Base-by-base conservation (phyloP, 257 asterid genomes). In the Coffea eugenioides region DNA sequence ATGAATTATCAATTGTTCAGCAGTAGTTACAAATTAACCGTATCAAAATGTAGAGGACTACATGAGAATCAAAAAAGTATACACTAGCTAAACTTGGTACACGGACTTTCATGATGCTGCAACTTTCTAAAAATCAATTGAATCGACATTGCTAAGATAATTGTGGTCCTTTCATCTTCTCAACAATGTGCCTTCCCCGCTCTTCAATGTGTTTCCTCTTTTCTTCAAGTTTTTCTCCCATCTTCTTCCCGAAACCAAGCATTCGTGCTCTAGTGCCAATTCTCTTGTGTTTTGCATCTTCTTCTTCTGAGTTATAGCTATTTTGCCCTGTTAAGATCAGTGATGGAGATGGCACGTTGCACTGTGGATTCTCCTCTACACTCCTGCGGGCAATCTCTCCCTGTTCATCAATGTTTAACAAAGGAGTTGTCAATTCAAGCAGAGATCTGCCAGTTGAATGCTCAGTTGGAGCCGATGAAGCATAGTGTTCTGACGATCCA, bases 201-300 rank as follows among this genome's bases (percentile, higher is more conserved):
- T 92, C 99, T 84, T 93, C 99, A 49, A 93, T 79, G 87, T 89
- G 83, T 16, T 94, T 94, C 89, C 97, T 86, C 91, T 88, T 93
- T 62, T 91, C 96, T 88, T 92, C 99, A 23, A 95, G 88, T 83
- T 93, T 95, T 77, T 90, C 98, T 41, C 97, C 98, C 92, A 93
- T 86, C 84, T 90, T 93, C 91, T 93, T 93, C 82, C 98, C 88
- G 76, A 95, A 84, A 73, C 97, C 96, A 70, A 87, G 92, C 96
- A 95, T 86, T 68, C 92, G 88, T 71, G 92, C 97, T 85, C 77
- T 87, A 6, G 97, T 79, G 21, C 96, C 92, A 45, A 87, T 48
- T 86, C 90, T 88, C 84, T 79, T 90, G 2, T 77, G 74, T 78
- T 75, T 83, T 14, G 81, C 48, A 69, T 90, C 94, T 75, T 91